Evolutionary conservation across 176 grass and related monocot species (phyloP), one percentile per base, ranked within the genome.

Genomic region (Triticum monococcum): DNA sequence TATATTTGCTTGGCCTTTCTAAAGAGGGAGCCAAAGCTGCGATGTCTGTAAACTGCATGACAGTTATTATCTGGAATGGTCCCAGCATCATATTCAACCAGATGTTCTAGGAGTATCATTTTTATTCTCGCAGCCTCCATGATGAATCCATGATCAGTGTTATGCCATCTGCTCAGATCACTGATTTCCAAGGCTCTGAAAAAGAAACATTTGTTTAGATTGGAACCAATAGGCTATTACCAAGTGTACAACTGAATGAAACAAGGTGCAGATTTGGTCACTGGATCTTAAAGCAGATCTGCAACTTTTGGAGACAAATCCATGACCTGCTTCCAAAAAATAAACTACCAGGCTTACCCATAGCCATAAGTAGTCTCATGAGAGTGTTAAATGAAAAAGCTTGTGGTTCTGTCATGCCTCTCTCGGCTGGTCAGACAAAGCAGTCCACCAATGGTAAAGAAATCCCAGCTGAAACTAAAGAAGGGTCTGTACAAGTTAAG

Each of bases 11-110:
- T 82, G 83, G 83, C 28, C 83, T 95, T 60, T 92, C 92, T 35
- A 84, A 83, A 20, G 78, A 97, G 38, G 83, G 86, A 88, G 91
- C 92, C 25, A 90, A 86, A 54, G 50, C 87, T 84, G 74, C 89
- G 36, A 85, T 93, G 20, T 90, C 92, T 40, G 25, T 69, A 66
- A 95, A 90, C 77, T 93, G 92, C 72, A 89, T 92, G 92, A 93
- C 8, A 61, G 32, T 33, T 33, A 7, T 78, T 86, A 25, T 66
- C 52, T 35, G 50, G 24, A 35, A 35, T 23, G 17, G 30, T 64
- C 18, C 33, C 37, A 3, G 3, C 23, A 20, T 75, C 12, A 38
- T 65, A 13, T 62, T 32, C 60, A 87, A 37, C 74, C 45, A 81
- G 24, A 12, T 64, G 12, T 33, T 61, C 18, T 72, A 7, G 48